These are phyloP conservation scores for Boletus subluridellus DNA, from an alignment of 1,284 basidiomycete genomes.

Conservation along the genomic window DNA sequence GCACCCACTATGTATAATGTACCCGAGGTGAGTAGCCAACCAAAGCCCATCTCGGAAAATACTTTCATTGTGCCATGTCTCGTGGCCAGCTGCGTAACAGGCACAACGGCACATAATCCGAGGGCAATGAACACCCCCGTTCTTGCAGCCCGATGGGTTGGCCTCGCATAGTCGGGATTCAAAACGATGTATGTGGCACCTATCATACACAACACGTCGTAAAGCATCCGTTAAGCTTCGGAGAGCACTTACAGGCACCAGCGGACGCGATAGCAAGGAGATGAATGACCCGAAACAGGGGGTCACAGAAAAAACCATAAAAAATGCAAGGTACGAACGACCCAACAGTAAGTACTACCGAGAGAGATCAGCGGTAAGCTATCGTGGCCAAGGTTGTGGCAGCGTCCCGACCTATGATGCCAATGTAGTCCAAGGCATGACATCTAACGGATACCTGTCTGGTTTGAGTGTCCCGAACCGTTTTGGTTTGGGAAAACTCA, in stretches of 20 bases:
- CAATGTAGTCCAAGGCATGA: slow-evolving; percentile 69
- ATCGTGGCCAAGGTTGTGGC: neutral
- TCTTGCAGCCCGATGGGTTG: slow-evolving; percentile 72
- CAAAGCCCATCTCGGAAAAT: slow-evolving; percentile 62
- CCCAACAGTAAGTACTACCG: slow-evolving; percentile 64
- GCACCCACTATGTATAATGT: slow-evolving; percentile 74
- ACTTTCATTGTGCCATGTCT: slow-evolving; percentile 57
- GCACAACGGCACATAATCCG: slow-evolving; percentile 71
- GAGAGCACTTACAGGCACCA: slow-evolving; percentile 54
- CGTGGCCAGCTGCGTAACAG: slow-evolving; percentile 63
- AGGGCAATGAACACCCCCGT: slow-evolving; percentile 80
- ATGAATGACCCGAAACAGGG: slow-evolving; percentile 51
- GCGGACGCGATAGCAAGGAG: slow-evolving; percentile 51
- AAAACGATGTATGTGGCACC: slow-evolving; percentile 76
- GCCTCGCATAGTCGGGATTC: slow-evolving; percentile 73
- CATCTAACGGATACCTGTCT: slow-evolving; percentile 48
- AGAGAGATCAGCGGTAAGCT: neutral
- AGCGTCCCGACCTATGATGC: slow-evolving; percentile 52
- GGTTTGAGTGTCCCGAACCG: neutral
- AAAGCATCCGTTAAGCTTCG: neutral
- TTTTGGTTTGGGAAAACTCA: slow-evolving; percentile 31
- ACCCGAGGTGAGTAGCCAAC: slow-evolving; percentile 67
- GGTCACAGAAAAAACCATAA: slow-evolving; percentile 70
- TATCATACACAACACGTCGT: slow-evolving; percentile 26
- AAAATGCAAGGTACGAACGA: slow-evolving; percentile 76